phyloP scores from a whole-genome alignment of 176 grass and related monocot species.

The Saccharum spontaneum region DNA sequence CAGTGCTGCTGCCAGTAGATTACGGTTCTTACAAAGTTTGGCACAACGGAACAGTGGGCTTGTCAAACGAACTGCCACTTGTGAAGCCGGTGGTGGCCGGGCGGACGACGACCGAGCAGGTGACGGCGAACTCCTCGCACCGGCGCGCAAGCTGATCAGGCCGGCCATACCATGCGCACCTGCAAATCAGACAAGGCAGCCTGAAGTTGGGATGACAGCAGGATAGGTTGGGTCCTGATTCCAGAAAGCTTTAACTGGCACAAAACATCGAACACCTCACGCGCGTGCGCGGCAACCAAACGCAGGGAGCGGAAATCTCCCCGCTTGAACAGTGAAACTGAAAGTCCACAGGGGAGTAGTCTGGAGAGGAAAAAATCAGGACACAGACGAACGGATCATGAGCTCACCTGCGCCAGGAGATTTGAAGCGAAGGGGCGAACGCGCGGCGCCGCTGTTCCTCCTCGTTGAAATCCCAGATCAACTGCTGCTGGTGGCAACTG shows the following conservation, averaged over 20 bases:
- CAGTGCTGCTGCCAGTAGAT: neutral
- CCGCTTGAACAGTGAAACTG: neutral
- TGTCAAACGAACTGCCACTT: neutral
- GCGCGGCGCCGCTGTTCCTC: neutral
- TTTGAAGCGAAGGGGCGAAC: neutral
- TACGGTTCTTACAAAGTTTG: neutral
- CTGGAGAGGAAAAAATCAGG: neutral
- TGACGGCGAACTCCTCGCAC: neutral
- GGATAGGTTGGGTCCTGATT: neutral
- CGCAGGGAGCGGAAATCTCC: neutral
- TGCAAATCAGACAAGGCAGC: neutral
- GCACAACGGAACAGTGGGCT: neutral
- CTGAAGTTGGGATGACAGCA: neutral
- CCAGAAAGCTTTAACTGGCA: neutral
- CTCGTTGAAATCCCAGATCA: neutral
- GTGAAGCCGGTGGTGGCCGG: neutral
- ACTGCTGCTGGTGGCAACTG: neutral
- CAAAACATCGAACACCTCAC: constrained; percentile 23
- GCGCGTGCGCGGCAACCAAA: neutral
- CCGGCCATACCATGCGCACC: constrained; percentile 26
- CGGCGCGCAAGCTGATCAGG: neutral
- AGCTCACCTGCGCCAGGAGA: neutral
- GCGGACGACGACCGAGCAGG: neutral
- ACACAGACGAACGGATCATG: neutral
- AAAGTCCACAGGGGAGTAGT: neutral